Evolutionary conservation across 306 rosid species (phyloP).

Genomic region (Pachyrhizus erosus): DNA sequence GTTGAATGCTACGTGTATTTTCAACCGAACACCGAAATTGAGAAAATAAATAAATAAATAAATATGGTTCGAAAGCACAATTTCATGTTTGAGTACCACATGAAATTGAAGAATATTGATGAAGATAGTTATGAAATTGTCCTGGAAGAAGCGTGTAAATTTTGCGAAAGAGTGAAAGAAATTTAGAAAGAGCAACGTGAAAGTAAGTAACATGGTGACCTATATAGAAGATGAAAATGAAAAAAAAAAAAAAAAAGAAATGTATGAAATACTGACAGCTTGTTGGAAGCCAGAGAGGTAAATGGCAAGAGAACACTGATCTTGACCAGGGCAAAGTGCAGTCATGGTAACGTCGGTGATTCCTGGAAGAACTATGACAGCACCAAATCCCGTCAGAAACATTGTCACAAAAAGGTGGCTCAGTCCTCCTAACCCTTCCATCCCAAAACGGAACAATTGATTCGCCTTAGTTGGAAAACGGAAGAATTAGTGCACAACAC

Average conservation of each 20-base stretch:
- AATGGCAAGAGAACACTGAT: constrained; percentile 85
- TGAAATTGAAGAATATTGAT: too few species aligned
- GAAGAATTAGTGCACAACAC: too few species aligned
- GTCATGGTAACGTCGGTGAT: constrained; percentile 74
- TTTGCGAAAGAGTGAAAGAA: too few species aligned
- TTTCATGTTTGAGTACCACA: too few species aligned
- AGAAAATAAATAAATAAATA: too few species aligned
- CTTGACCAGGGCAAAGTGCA: constrained; percentile 77
- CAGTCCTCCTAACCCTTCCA: constrained; percentile 53
- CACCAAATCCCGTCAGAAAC: constrained; percentile 50
- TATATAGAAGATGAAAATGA: not conserved
- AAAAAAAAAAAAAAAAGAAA: not conserved
- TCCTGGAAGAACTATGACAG: constrained; percentile 49
- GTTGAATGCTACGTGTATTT: not conserved
- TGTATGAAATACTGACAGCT: constrained; percentile 50
- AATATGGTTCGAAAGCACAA: too few species aligned
- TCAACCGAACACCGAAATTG: not conserved
- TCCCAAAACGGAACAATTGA: not conserved
- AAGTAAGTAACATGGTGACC: too few species aligned
- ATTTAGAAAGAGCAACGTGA: too few species aligned
- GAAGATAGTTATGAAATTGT: not conserved
- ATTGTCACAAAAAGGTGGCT: constrained; percentile 69
- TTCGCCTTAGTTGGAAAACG: too few species aligned
- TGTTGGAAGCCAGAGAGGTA: constrained; percentile 85
- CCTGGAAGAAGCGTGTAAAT: too few species aligned